Percentiles rank a stretch among this genome's conserved stretches.
These are phyloP conservation scores for Gossypium trilobum DNA, from an alignment of 441 rosid species.

Conservation along the genomic window DNA sequence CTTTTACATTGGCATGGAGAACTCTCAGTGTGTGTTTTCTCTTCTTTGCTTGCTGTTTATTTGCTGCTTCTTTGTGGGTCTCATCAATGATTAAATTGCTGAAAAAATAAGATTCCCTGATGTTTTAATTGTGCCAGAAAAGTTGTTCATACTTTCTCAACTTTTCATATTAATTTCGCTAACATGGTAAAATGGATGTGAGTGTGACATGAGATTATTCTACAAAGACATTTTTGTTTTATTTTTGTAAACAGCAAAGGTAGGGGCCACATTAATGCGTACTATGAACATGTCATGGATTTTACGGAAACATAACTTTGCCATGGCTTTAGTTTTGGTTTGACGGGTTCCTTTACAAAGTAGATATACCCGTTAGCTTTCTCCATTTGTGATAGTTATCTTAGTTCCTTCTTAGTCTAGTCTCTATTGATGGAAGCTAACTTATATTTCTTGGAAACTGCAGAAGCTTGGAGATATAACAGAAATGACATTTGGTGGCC, in stretches of 20 bases:
- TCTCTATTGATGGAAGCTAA: not conserved
- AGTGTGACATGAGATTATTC: not conserved
- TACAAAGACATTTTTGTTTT: not conserved
- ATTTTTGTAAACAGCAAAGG: not conserved
- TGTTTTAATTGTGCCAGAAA: not conserved
- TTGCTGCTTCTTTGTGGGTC: not conserved
- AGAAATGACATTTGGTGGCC: slow-evolving; percentile 96
- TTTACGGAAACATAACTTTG: not conserved
- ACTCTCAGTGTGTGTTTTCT: slow-evolving; percentile 1
- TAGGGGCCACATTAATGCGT: not conserved
- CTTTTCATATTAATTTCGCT: not conserved
- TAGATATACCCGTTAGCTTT: not conserved
- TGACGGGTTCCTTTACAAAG: slow-evolving; percentile 1
- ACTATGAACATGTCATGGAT: not conserved
- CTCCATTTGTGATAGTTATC: not conserved
- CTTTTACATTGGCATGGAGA: not conserved
- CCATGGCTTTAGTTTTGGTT: not conserved
- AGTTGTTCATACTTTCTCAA: not conserved
- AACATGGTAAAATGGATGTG: not conserved
- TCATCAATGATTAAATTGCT: not conserved
- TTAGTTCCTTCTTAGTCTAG: not conserved
- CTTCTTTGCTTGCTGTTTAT: not conserved
- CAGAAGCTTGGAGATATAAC: slow-evolving; percentile 87
- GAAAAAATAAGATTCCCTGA: not conserved
- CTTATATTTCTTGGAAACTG: slow-evolving; percentile 15